A percentile compares a stretch with the other conserved stretches of the same genome.
Evolutionary conservation across 2,329 filamentous ascomycete genomes (phyloP).

Genomic region (Claviceps sp.): DNA sequence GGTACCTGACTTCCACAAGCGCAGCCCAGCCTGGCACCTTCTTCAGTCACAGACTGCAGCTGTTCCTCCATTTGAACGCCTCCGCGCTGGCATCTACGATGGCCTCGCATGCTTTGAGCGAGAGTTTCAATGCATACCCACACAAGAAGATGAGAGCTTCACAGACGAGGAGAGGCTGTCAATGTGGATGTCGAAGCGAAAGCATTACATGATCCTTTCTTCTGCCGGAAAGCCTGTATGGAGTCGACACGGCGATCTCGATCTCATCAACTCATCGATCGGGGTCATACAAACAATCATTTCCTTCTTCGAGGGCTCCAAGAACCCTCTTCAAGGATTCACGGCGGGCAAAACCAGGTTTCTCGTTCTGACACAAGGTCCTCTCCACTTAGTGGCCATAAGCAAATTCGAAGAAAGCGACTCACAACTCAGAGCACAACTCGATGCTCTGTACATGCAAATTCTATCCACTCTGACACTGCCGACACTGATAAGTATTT

Average conservation of each 20-base stretch:
- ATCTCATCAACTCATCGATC: slow-evolving; percentile 83
- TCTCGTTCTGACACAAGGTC: slow-evolving; percentile 71
- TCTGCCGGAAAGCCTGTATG: slow-evolving; percentile 96
- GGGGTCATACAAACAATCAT: slow-evolving; percentile 95
- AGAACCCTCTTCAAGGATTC: slow-evolving; percentile 69
- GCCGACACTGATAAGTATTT: slow-evolving; percentile 74
- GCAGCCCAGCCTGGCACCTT: slow-evolving; percentile 55
- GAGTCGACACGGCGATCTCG: slow-evolving; percentile 83
- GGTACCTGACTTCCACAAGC: slow-evolving; percentile 52
- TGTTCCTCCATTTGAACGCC: slow-evolving; percentile 46
- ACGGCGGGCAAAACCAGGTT: slow-evolving; percentile 79
- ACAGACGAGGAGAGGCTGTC: slow-evolving; percentile 47
- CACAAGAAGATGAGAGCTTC: slow-evolving; percentile 28
- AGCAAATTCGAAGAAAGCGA: slow-evolving; percentile 90
- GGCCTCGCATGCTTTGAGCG: slow-evolving; percentile 53
- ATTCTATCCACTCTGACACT: slow-evolving; percentile 91
- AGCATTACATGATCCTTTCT: slow-evolving; percentile 94
- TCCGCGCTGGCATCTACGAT: slow-evolving; percentile 31
- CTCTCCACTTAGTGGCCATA: slow-evolving; percentile 86
- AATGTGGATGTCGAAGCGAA: slow-evolving; percentile 82
- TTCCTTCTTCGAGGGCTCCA: slow-evolving; percentile 78
- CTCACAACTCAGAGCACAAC: slow-evolving; percentile 68
- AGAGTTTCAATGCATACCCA: slow-evolving; percentile 67
- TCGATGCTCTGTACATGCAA: slow-evolving; percentile 95
- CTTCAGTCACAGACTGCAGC: slow-evolving; percentile 48